Conservation (phyloP, 2,329 filamentous ascomycete species). For the Cladobotryum protrusum region DNA sequence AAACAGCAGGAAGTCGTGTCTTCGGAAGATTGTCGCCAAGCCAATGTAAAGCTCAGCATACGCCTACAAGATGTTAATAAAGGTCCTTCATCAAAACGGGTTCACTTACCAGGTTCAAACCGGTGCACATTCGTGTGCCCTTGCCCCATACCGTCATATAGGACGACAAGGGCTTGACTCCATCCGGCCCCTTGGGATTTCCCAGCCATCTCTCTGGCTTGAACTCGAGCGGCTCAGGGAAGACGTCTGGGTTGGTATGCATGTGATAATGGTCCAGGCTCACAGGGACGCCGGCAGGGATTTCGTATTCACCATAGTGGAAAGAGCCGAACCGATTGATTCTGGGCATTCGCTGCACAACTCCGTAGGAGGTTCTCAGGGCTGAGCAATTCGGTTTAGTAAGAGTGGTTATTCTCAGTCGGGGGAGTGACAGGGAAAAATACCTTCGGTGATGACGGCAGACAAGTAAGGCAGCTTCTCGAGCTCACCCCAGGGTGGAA, state of each 20-base stretch:
- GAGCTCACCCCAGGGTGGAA: constrained; percentile 17
- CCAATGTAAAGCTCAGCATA: not conserved
- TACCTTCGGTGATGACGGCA: constrained; percentile 22
- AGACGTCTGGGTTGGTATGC: not conserved
- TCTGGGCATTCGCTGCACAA: not conserved
- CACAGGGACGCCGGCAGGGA: not conserved
- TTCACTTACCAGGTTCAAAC: not conserved
- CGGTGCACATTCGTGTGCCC: not conserved
- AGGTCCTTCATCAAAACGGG: too few species aligned
- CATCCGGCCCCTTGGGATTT: not conserved
- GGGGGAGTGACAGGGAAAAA: not conserved
- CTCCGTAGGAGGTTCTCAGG: not conserved
- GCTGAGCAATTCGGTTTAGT: not conserved
- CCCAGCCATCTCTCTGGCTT: constrained; percentile 2
- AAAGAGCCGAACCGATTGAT: not conserved
- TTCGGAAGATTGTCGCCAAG: not conserved
- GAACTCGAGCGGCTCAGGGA: not conserved
- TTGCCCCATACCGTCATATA: not conserved
- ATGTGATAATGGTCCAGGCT: not conserved
- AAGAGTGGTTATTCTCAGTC: too few species aligned
- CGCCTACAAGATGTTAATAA: not conserved
- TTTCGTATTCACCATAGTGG: not conserved
- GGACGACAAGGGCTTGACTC: not conserved
- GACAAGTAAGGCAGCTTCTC: constrained; percentile 33
- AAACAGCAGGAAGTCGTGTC: not conserved